Evolutionary conservation across 257 asterid genomes (phyloP).

Genomic region (Thymus quinquecostatus): DNA sequence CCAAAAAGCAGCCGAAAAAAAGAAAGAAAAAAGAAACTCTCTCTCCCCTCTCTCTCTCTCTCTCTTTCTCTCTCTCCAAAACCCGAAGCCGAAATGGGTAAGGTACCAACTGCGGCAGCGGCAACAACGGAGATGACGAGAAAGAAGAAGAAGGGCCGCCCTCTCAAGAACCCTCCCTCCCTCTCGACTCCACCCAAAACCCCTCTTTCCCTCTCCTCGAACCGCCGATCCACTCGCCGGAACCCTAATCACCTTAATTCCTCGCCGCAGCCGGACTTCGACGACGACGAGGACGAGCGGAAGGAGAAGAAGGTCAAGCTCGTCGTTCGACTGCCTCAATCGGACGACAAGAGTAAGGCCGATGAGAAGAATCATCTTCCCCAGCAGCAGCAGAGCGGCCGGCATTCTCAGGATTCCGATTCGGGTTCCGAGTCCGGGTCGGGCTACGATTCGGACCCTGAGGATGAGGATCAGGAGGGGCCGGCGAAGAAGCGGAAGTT

Average conservation of each 20-base stretch:
- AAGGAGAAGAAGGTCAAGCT: conserved; percentile 89
- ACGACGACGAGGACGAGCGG: conserved; percentile 83
- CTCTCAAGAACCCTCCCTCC: conserved; percentile 50
- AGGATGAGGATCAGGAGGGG: conserved; percentile 50
- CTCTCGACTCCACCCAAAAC: conserved; percentile 41
- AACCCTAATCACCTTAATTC: conserved; percentile 48
- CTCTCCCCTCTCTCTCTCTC: conserved; percentile 21
- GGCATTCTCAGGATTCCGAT: conserved; percentile 47
- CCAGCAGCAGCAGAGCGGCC: conserved; percentile 36
- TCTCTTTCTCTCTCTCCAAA: conserved; percentile 28
- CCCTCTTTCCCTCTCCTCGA: conserved; percentile 36
- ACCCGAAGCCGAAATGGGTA: conserved; percentile 53
- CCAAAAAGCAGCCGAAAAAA: conserved; percentile 17
- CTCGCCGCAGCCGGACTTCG: conserved; percentile 46
- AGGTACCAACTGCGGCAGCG: conserved; percentile 54
- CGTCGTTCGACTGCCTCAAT: conserved; percentile 77
- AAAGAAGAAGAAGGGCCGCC: conserved; percentile 90
- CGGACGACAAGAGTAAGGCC: conserved; percentile 33
- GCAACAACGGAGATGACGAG: conserved; percentile 56
- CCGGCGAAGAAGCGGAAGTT: conserved; percentile 54
- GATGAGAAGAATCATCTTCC: conserved; percentile 23
- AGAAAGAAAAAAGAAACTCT: not conserved
- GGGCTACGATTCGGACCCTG: conserved; percentile 48
- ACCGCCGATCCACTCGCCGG: conserved; percentile 66
- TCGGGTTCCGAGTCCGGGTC: conserved; percentile 58